Conservation (phyloP, 1,284 basidiomycete genomes). For the Fomitiporia mediterranea region DNA sequence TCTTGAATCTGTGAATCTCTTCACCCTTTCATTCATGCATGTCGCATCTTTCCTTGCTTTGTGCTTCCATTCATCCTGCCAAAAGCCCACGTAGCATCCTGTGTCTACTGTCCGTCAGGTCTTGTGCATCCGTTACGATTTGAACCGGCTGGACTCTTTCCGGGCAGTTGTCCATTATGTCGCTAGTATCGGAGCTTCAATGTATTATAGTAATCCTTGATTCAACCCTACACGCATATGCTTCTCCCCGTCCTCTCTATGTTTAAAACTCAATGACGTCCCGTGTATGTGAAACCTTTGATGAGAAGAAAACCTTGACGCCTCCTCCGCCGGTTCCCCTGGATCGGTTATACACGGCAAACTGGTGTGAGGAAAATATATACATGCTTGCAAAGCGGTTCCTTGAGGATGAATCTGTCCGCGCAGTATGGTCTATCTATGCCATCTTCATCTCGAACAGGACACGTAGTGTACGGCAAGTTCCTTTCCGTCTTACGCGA, state of each 20-base stretch:
- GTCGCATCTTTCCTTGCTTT: no score
- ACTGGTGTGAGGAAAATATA: slow-evolving; percentile 70
- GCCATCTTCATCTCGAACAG: slow-evolving; percentile 65
- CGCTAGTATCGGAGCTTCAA: slow-evolving; percentile 15
- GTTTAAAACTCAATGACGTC: not conserved
- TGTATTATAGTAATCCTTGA: not conserved
- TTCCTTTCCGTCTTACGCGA: no score
- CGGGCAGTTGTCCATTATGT: not conserved
- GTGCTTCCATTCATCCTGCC: not conserved
- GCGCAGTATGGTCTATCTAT: slow-evolving; percentile 43
- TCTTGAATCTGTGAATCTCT: no score
- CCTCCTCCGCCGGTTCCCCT: slow-evolving; percentile 29
- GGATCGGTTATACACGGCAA: slow-evolving; percentile 33
- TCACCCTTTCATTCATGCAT: no score
- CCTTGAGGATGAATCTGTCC: slow-evolving; percentile 27
- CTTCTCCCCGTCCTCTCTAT: slow-evolving; percentile 1
- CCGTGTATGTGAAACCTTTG: no score
- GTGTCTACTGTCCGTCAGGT: not conserved
- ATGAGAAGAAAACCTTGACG: no score
- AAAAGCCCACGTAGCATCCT: not conserved
- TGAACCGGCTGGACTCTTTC: not conserved
- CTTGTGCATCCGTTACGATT: not conserved
- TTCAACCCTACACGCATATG: not conserved
- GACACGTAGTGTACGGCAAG: slow-evolving; percentile 44
- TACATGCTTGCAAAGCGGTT: slow-evolving; percentile 53